Evolutionary conservation across 202 grass and related monocot genomes (phyloP).

Genomic region (Elaeis oleifera): DNA sequence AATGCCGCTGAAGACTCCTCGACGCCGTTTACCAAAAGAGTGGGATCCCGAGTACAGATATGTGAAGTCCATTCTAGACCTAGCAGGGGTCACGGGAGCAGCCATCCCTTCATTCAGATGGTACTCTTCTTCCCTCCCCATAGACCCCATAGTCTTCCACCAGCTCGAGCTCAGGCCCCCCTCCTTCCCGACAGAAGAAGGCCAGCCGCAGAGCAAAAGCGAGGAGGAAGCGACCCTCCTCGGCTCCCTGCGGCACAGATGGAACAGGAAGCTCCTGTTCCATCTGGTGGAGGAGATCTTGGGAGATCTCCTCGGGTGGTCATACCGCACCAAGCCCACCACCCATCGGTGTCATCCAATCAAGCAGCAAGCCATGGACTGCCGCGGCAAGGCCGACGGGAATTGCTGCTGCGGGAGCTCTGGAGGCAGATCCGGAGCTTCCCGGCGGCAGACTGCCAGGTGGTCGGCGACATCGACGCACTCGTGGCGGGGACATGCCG

Average conservation of each 20-base stretch:
- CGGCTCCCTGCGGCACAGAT: slow-evolving; percentile 36
- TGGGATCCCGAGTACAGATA: slow-evolving; percentile 62
- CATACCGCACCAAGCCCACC: background rate
- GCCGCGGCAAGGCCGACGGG: background rate
- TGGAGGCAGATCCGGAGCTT: slow-evolving; percentile 36
- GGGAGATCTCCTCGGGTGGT: slow-evolving; percentile 8
- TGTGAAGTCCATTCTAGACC: slow-evolving; percentile 42
- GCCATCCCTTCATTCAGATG: slow-evolving; percentile 4
- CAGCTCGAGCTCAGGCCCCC: slow-evolving; percentile 66
- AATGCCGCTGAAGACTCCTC: background rate
- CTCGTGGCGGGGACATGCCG: slow-evolving; percentile 45
- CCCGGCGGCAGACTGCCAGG: slow-evolving; percentile 45
- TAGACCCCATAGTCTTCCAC: slow-evolving; percentile 84
- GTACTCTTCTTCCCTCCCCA: slow-evolving; percentile 11
- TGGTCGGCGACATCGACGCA: slow-evolving; percentile 65
- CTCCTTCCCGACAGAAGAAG: background rate
- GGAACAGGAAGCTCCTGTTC: slow-evolving; percentile 91
- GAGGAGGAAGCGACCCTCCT: slow-evolving; percentile 6
- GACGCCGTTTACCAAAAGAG: slow-evolving; percentile 11
- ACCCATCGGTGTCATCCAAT: too few relatives aligned
- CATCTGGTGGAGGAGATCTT: slow-evolving; percentile 56
- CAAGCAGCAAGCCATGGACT: too few relatives aligned
- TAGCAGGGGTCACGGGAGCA: slow-evolving; percentile 25
- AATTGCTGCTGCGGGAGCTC: slow-evolving; percentile 25
- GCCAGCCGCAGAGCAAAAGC: background rate